Evolutionary conservation across 2,329 filamentous ascomycete species (phyloP).

Genomic region (Alternaria sp.): DNA sequence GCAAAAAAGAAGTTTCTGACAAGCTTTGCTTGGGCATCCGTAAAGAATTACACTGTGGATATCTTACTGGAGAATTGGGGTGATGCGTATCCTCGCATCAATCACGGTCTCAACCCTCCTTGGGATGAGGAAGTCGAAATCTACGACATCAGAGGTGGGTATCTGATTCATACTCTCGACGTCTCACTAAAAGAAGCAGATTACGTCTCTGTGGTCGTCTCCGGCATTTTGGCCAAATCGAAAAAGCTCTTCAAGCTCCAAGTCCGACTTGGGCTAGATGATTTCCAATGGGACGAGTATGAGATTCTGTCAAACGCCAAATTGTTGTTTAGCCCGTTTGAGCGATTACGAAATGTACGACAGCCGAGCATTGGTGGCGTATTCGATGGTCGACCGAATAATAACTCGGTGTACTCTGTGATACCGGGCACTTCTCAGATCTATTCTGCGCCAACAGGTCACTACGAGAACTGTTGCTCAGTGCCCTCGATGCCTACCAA

Average conservation of each 20-base stretch:
- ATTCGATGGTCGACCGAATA: slow-evolving; percentile 27
- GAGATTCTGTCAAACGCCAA: slow-evolving; percentile 35
- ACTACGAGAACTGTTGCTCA: slow-evolving; percentile 29
- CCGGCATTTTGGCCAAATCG: slow-evolving; percentile 41
- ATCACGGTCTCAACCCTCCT: background rate
- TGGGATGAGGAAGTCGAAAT: slow-evolving; percentile 50
- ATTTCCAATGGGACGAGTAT: slow-evolving; percentile 35
- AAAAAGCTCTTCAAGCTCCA: slow-evolving; percentile 40
- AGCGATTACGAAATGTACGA: slow-evolving; percentile 41
- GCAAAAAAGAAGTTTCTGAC: slow-evolving; percentile 35
- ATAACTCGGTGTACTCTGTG: slow-evolving; percentile 28
- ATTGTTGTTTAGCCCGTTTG: slow-evolving; percentile 39
- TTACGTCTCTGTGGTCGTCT: slow-evolving; percentile 42
- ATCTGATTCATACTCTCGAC: background rate
- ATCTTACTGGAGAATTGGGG: slow-evolving; percentile 39
- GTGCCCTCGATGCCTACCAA: slow-evolving; percentile 34
- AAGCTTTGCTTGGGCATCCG: slow-evolving; percentile 37
- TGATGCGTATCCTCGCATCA: background rate
- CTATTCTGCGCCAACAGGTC: background rate
- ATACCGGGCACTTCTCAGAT: background rate
- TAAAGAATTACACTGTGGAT: slow-evolving; percentile 46
- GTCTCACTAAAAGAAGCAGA: slow-evolving; percentile 22
- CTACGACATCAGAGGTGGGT: slow-evolving; percentile 44
- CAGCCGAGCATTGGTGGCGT: slow-evolving; percentile 38
- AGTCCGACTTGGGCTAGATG: slow-evolving; percentile 37